Evolutionary conservation across 768 basidiomycete genomes (phyloP), one percentile per base, ranked within the genome.

Genomic region (Leucogyrophana mollusca): DNA sequence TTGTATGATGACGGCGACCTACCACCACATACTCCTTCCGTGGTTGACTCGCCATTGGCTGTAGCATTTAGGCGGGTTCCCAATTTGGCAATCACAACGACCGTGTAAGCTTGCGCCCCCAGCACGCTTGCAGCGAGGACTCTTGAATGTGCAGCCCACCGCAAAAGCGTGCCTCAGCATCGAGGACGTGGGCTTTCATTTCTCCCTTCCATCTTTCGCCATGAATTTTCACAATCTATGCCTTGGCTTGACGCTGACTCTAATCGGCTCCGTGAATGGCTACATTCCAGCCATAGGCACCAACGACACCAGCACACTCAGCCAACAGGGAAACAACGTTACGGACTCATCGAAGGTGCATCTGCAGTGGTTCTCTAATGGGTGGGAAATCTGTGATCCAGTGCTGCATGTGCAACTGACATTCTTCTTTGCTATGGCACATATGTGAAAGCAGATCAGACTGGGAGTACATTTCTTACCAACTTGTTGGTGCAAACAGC

Each of bases 251-350:
- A 25, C 45, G 6, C 10, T 50, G 18, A 36, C 49, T 11, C 33
- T 43, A 23, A 36, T 50, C 11, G 44, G 41, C 5, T 21, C 14
- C 25, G 65, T 54, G 6, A 46, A 44, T 16, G 80, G 70, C 1
- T 93, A 91, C 62, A 77, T 88, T 51, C 90, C 90, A 0, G 90
- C 90, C 3, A 60, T 68, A 9, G 74, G 86, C 13, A 85, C 85
- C 25, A 93, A 93, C 61, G 71, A 78, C 46, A 83, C 86, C 0
- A 52, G 63, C 16, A 62, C 59, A 24, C 63, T 71, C 57, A 69
- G 71, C 44, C 64, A 62, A 8, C 70, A 70, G 14, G 72, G 70
- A 10, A 58, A 73, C 40, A 82, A 83, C 59, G 66, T 74, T 17
- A 77, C 78, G 1, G 83, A 83, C 53, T 65, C 71, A 24, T 84